These are phyloP conservation scores for Trichosanthes cucumerina DNA, from an alignment of 306 rosid genomes.

Conservation along the genomic window DNA sequence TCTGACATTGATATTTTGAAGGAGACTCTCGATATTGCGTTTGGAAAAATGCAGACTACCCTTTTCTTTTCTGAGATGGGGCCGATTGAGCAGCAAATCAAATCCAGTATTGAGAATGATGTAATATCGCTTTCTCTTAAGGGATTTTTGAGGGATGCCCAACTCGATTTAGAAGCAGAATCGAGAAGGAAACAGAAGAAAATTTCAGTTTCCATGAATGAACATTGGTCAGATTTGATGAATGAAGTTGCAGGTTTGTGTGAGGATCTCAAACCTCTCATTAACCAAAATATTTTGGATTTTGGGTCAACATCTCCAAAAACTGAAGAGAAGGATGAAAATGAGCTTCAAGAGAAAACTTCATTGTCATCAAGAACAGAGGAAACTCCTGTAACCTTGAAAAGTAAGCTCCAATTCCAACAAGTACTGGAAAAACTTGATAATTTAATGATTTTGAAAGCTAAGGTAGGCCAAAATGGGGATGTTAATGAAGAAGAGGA, in stretches of 20 bases:
- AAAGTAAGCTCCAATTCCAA: slow-evolving; percentile 34
- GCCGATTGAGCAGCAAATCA: slow-evolving; percentile 68
- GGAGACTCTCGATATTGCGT: slow-evolving; percentile 67
- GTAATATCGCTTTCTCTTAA: slow-evolving; percentile 28
- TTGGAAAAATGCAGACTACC: slow-evolving; percentile 61
- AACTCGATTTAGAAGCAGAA: slow-evolving; percentile 29
- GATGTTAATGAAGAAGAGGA: slow-evolving; percentile 6
- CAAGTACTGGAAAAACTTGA: slow-evolving; percentile 31
- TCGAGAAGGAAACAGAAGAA: slow-evolving; percentile 25
- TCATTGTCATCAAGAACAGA: slow-evolving; percentile 22
- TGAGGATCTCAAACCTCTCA: slow-evolving; percentile 30
- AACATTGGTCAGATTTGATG: slow-evolving; percentile 45
- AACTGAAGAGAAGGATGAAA: neutral
- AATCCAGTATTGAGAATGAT: slow-evolving; percentile 45
- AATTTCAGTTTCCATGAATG: slow-evolving; percentile 19
- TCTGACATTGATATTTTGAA: slow-evolving; percentile 67
- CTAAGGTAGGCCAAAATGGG: slow-evolving; percentile 13
- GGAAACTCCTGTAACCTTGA: slow-evolving; percentile 20
- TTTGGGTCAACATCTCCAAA: neutral
- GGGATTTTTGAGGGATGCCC: slow-evolving; percentile 40
- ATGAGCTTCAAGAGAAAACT: slow-evolving; percentile 21
- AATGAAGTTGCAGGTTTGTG: slow-evolving; percentile 34
- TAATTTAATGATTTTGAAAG: slow-evolving; percentile 28
- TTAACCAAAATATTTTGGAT: neutral
- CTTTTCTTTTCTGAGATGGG: slow-evolving; percentile 43